Evolutionary conservation across 2,329 filamentous ascomycete species (phyloP), one percentile per base, ranked within the genome.

Genomic region (Periconia sp.): DNA sequence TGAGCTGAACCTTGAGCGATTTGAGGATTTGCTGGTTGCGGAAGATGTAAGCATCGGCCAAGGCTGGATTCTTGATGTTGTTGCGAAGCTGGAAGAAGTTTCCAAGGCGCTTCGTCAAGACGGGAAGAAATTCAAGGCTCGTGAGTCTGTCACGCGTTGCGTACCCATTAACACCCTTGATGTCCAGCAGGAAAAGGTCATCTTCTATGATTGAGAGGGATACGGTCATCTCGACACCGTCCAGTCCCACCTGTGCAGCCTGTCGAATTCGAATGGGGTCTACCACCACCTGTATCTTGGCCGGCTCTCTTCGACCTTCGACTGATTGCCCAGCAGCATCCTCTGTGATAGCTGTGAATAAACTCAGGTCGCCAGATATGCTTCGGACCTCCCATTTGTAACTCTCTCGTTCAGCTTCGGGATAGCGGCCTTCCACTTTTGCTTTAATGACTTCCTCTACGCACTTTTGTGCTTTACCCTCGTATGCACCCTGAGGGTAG

Each of bases 401-500:
- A 45, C 86, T 82, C 66, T 96, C 90, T 45, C 92, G 83, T 72
- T 96, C 89, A n/a, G 76, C 68, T 65, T 96, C 91, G 0, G 88
- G 75, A 60, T 95, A 96, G 9, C 92, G 83, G 5, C 85, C 87
- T 70, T 96, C 92, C 11, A 96, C 84, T 52, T 86, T 84, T 7
- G 92, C 91, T 71, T 92, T 95, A 34, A 85, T 83, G 10, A 96
- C 78, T 52, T 97, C 94, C 70, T 97, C 92, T 19, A 84, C 84
- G 70, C 89, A 85, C 48, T 86, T 88, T 13, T 78, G 75, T 1
- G 87, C 89, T 65, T 86, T 92, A 18, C 85, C 85, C 63, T 95
- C 88, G 57, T 92, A 92, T 6, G 81, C 73, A 38, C 89, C 88
- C 36, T 86, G 82, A 1, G 95, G 78, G 28, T 87, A 70, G 61